phyloP scores from a whole-genome alignment of 208 protist species.

The Leishmania gerbilli region DNA sequence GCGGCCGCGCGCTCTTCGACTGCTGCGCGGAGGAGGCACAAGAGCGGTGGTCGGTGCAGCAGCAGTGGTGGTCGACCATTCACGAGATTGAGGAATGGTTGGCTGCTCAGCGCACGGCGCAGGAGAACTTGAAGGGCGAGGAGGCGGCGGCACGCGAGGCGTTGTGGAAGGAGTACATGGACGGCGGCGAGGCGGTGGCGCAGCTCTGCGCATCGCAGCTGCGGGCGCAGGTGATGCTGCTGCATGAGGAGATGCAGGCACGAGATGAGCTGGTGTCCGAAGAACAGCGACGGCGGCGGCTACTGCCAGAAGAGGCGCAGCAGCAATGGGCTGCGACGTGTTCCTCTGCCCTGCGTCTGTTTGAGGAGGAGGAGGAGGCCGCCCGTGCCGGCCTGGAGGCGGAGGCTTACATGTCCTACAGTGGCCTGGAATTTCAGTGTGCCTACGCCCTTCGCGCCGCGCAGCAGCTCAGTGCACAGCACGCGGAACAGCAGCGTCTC shows the following conservation, averaged over 20 bases:
- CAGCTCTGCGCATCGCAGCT: constrained; percentile 36
- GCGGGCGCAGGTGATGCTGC: constrained; percentile 18
- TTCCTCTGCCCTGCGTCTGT: constrained; percentile 19
- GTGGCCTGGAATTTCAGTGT: constrained; percentile 42
- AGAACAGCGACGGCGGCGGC: constrained; percentile 6
- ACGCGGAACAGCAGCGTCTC: constrained; percentile 26
- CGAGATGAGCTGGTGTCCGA: constrained; percentile 19
- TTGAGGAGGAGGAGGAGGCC: constrained; percentile 54
- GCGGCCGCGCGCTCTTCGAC: constrained; percentile 43
- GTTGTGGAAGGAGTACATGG: constrained; percentile 32
- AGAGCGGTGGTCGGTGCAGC: constrained; percentile 39
- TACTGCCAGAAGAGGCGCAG: constrained; percentile 16
- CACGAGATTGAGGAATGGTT: constrained; percentile 28
- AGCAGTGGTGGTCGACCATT: constrained; percentile 46
- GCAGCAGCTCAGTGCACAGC: constrained; percentile 15
- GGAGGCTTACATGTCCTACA: constrained; percentile 49
- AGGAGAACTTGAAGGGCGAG: constrained; percentile 19
- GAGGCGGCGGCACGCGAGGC: constrained; percentile 29
- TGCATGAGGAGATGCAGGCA: constrained; percentile 24
- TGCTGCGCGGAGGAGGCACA: constrained; percentile 42
- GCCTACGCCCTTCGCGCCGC: constrained; percentile 17
- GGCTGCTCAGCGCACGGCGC: constrained; percentile 27
- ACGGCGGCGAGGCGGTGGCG: constrained; percentile 23
- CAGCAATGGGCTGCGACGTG: constrained; percentile 19
- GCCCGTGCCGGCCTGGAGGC: constrained; percentile 47